Evolutionary conservation across 371 early-diverging fungal species (phyloP), one percentile per base, ranked within the genome.

Genomic region (Mucor saturninus): DNA sequence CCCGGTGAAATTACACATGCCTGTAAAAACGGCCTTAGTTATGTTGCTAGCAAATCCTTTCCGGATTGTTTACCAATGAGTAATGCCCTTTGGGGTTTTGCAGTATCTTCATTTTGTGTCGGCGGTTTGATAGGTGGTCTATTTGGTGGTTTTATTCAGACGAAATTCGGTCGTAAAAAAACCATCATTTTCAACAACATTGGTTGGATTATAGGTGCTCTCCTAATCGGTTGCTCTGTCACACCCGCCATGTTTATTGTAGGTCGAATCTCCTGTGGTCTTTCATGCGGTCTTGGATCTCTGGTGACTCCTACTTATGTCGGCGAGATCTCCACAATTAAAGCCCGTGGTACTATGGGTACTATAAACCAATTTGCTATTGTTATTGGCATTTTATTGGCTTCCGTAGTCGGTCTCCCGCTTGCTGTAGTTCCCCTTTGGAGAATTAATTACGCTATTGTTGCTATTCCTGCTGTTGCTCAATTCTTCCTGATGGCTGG

Each of bases 291-390:
- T 14, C 72, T 91, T 4, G 88, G 89, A 10, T 88, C 93, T 38
- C 86, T 89, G 15, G 85, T 84, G 11, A 88, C 90, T 3, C 91
- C 96, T 0, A 85, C 88, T 4, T 97, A 95, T 62, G 81, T 95
- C 28, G 88, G 88, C 7, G 93, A 95, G 64, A 83, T 96, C 30
- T 75, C 94, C 2, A 92, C 95, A 0, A 78, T 85, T 2, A 73
- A 78, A 5, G 76, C 74, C 13, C 80, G 94, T 55, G 96, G 95
- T 10, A 73, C 84, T 1, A 75, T 92, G 68, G 85, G 88, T 38
- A 81, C 91, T n/a, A 83, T 87, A 49, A 88, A 95, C 67, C 95
- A 95, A 78, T 81, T 95, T 57, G 84, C 91, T 14, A 76, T 95
- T 57, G 89, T 92, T 31, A 62, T 89, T 54, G 95, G 95, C 14